phyloP scores from a whole-genome alignment of 1,284 basidiomycete species.

The Ustilago esculenta region DNA sequence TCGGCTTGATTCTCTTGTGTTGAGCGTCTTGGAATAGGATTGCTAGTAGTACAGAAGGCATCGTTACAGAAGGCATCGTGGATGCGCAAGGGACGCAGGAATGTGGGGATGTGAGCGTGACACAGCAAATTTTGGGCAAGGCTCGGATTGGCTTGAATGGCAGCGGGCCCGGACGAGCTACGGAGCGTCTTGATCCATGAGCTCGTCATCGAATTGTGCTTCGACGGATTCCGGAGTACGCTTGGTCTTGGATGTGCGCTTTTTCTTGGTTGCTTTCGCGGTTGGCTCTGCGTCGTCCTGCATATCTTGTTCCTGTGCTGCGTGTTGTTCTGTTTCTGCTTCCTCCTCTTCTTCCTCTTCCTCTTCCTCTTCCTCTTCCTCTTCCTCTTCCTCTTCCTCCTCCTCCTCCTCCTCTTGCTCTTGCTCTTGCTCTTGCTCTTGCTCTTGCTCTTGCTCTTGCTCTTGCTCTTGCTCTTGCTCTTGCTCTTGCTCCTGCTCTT shows the following conservation, averaged over 20 bases:
- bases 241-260: slow-evolving; percentile 6
- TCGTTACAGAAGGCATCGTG: neutral
- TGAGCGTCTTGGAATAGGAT: neutral
- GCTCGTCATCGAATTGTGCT: neutral
- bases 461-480: neutral
- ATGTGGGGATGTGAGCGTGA: neutral
- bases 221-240: neutral
- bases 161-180: no score
- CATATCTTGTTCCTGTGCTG: slow-evolving; percentile 6
- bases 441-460: slow-evolving; percentile 4
- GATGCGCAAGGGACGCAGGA: neutral
- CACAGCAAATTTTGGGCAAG: no score
- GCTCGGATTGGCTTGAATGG: no score
- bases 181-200: slow-evolving; percentile 31
- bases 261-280: slow-evolving; percentile 15
- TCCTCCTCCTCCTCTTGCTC: slow-evolving; percentile 6
- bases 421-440: slow-evolving; percentile 20
- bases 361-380: slow-evolving; percentile 4
- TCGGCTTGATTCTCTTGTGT: no score
- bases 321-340: neutral
- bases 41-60: slow-evolving; percentile 5
- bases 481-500: neutral
- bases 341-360: slow-evolving; percentile 1
- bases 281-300: neutral
- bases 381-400: slow-evolving; percentile 2